Conservation (phyloP, 805 yeast species). For the Candida railenensis region DNA sequence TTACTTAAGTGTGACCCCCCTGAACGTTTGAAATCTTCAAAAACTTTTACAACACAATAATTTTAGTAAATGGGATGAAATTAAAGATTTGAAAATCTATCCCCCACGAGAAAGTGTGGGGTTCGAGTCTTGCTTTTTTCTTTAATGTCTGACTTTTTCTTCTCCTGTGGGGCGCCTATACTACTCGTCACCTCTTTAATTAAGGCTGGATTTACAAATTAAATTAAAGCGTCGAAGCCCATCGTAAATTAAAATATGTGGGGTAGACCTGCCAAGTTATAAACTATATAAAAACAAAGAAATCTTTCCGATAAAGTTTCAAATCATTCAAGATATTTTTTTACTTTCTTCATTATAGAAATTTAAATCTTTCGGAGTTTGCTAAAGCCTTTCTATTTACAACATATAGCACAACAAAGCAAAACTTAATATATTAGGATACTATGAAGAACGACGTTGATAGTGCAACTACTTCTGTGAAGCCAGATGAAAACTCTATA, state of each 20-base stretch:
- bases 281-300: neutral
- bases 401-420: neutral
- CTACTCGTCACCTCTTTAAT: neutral
- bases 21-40: neutral
- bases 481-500: conserved; percentile 1
- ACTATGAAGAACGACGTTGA: neutral
- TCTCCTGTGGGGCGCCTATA: neutral
- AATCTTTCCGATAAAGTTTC: too few species aligned
- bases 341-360: too few species aligned
- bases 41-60: neutral
- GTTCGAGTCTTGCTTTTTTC: neutral
- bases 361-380: too few species aligned
- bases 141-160: too few species aligned
- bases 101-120: neutral
- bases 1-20: neutral
- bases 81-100: neutral
- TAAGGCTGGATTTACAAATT: neutral
- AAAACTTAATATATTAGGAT: neutral
- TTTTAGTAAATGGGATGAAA: neutral
- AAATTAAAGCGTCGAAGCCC: neutral
- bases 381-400: too few species aligned
- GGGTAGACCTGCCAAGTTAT: neutral
- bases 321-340: too few species aligned
- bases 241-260: neutral
- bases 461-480: neutral